These are phyloP conservation scores for Infundibulicybe gibba DNA, from an alignment of 768 basidiomycete species.

Conservation along the genomic window DNA sequence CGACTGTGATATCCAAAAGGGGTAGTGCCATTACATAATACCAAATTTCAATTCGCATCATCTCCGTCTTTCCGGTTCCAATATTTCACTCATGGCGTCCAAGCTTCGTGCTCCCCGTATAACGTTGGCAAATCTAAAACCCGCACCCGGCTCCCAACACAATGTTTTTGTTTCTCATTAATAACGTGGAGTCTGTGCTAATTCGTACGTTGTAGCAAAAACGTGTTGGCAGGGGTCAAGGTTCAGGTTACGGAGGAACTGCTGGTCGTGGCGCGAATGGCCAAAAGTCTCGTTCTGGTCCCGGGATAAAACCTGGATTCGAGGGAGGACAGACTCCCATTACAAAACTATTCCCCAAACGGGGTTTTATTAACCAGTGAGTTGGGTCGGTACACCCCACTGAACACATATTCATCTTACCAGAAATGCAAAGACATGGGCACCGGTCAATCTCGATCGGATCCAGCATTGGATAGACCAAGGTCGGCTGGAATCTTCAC, in stretches of 20 bases:
- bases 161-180: slow-evolving; percentile 35
- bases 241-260: slow-evolving; percentile 88
- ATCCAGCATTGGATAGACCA: slow-evolving; percentile 90
- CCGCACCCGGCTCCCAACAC: slow-evolving; percentile 68
- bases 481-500: slow-evolving; percentile 74
- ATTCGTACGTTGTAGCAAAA: slow-evolving; percentile 59
- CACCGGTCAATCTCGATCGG: slow-evolving; percentile 82
- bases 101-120: slow-evolving; percentile 35
- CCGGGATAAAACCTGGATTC: slow-evolving; percentile 80
- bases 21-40: no score
- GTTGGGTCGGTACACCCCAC: slow-evolving; percentile 22
- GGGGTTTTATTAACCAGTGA: slow-evolving; percentile 90
- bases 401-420: neutral
- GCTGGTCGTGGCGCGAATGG: slow-evolving; percentile 95
- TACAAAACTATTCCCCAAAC: slow-evolving; percentile 86
- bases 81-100: slow-evolving; percentile 27
- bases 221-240: slow-evolving; percentile 92
- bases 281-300: slow-evolving; percentile 89
- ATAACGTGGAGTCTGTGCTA: neutral
- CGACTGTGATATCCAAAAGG: slow-evolving; percentile 5
- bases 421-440: slow-evolving; percentile 75
- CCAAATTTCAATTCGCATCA: no score
- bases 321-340: slow-evolving; percentile 98
- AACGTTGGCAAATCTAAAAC: slow-evolving; percentile 69
- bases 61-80: no score